Percentiles rank a stretch among this genome's conserved stretches.
phyloP scores from a whole-genome alignment of 2,329 filamentous ascomycete genomes.

The Venturia effusa region DNA sequence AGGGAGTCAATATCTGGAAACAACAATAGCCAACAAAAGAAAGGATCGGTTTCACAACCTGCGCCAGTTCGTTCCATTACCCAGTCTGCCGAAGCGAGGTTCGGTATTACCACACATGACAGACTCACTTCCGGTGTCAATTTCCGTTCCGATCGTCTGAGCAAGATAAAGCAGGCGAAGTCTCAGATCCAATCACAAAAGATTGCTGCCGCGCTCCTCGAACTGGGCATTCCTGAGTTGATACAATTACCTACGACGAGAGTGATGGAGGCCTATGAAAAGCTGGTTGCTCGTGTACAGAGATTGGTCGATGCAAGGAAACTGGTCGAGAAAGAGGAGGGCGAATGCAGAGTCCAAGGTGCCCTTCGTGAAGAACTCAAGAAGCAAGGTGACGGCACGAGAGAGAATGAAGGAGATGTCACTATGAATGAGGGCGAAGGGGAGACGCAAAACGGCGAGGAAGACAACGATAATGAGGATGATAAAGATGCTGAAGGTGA shows the following conservation, averaged over 20 bases:
- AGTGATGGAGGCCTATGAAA: conserved; percentile 62
- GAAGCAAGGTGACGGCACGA: conserved; percentile 14
- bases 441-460: conserved; percentile 19
- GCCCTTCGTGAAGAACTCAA: conserved; percentile 16
- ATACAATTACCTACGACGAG: conserved; percentile 64
- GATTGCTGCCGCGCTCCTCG: conserved; percentile 60
- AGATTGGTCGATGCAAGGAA: conserved; percentile 63
- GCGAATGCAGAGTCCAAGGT: conserved; percentile 47
- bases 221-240: conserved; percentile 59
- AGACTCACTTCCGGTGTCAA: conserved; percentile 76
- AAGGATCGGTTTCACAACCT: conserved; percentile 32
- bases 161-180: conserved; percentile 69
- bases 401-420: conserved; percentile 15
- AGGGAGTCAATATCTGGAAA: conserved; percentile 34
- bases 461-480: conserved; percentile 17
- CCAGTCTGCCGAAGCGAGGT: conserved; percentile 64
- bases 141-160: conserved; percentile 77
- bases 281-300: conserved; percentile 56
- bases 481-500: conserved; percentile 14
- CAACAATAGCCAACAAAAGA: conserved; percentile 20
- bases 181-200: conserved; percentile 64
- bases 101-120: conserved; percentile 78
- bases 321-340: conserved; percentile 63
- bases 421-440: conserved; percentile 16
- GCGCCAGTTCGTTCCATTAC: conserved; percentile 53